phyloP scores from a whole-genome alignment of 2,329 filamentous ascomycete species.

The Fusarium coicis region DNA sequence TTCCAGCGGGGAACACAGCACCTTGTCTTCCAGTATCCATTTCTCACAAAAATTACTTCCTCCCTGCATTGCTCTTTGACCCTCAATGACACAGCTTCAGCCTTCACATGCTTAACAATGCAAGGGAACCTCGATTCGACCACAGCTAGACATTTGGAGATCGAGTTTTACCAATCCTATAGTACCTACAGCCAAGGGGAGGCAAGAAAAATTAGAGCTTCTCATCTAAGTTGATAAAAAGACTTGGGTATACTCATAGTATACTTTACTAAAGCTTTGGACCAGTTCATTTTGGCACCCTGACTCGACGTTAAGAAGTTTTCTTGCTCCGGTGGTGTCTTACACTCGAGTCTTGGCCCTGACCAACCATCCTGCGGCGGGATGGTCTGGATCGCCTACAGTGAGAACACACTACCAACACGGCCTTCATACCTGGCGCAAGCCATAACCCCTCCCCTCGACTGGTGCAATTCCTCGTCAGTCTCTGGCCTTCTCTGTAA shows the following conservation, averaged over 20 bases:
- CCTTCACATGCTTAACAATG: slow-evolving; percentile 2
- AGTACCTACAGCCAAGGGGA: not conserved
- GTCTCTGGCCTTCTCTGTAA: slow-evolving; percentile 14
- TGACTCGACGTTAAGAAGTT: not conserved
- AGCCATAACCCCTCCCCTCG: slow-evolving; percentile 21
- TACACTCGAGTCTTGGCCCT: not conserved
- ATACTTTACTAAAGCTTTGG: not conserved
- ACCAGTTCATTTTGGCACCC: not conserved
- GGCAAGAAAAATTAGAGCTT: not conserved
- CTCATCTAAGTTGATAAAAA: not conserved
- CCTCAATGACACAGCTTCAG: not conserved
- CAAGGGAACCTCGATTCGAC: not conserved
- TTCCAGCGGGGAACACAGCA: not conserved
- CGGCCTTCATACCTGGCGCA: slow-evolving; percentile 24
- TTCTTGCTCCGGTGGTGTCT: not conserved
- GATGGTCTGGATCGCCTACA: slow-evolving; percentile 21
- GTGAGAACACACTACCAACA: not conserved
- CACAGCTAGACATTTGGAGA: not conserved
- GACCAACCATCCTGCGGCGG: not conserved
- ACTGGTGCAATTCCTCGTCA: slow-evolving; percentile 2
- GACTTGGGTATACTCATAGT: not conserved
- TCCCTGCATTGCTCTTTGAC: not conserved
- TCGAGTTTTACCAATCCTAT: not conserved
- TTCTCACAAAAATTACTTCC: not conserved
- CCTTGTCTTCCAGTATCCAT: not conserved